Evolutionary conservation across 805 yeast genomes (phyloP).

Genomic region (Metschnikowia cerradonensis): DNA sequence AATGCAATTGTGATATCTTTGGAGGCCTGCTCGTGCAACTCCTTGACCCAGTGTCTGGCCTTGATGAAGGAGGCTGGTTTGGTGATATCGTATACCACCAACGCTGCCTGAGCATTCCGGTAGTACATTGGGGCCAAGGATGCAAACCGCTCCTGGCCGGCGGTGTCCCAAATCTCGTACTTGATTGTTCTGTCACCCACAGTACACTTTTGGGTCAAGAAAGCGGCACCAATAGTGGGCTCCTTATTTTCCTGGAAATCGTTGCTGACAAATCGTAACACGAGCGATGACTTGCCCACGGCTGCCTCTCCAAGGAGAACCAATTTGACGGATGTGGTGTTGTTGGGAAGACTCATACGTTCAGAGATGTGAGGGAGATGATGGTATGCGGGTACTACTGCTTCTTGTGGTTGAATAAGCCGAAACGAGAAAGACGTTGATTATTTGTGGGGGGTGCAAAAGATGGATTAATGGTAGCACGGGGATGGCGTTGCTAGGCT

Average conservation of each 20-base stretch:
- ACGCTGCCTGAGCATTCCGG: conserved; percentile 74
- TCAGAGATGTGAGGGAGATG: not conserved
- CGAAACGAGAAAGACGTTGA: not conserved
- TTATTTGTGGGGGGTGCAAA: not conserved
- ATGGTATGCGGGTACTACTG: not conserved
- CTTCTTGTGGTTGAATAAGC: not conserved
- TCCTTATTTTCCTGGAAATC: conserved; percentile 70
- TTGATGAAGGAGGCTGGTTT: conserved; percentile 61
- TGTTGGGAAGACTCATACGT: conserved; percentile 12
- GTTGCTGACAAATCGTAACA: conserved; percentile 67
- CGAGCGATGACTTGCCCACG: conserved; percentile 72
- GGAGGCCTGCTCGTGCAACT: conserved; percentile 76
- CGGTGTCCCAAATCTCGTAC: conserved; percentile 84
- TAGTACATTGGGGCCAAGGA: conserved; percentile 82
- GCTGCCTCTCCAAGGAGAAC: conserved; percentile 80
- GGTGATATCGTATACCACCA: conserved; percentile 75
- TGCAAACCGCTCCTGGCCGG: conserved; percentile 78
- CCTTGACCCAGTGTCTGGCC: conserved; percentile 77
- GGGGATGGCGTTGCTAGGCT: conserved; percentile 3
- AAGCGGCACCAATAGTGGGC: conserved; percentile 85
- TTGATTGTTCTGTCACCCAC: conserved; percentile 54
- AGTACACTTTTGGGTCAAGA: conserved; percentile 63
- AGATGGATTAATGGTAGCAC: not conserved
- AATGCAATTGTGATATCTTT: conserved; percentile 70
- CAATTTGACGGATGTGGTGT: conserved; percentile 44